phyloP scores from a whole-genome alignment of 2,329 filamentous ascomycete genomes.

The Xenosphaeropsis pyriputrescens region DNA sequence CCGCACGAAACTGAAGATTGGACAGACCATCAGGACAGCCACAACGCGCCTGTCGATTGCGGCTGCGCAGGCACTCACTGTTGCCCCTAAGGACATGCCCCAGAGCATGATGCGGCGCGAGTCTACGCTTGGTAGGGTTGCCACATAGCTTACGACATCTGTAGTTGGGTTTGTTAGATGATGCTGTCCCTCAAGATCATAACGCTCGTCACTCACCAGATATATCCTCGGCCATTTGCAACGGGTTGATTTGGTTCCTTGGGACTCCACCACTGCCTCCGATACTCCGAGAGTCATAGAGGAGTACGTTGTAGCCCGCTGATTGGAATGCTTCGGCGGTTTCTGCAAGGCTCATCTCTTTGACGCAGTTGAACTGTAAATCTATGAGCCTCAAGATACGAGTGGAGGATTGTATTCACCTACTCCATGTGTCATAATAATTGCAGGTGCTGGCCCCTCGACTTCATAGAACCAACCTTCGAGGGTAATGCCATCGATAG shows the following conservation, averaged over 20 bases:
- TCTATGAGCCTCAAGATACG: too few species aligned
- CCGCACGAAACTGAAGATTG: slow-evolving; percentile 3
- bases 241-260: slow-evolving; percentile 17
- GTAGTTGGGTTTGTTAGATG: too few species aligned
- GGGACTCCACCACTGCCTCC: slow-evolving; percentile 18
- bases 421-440: slow-evolving; percentile 13
- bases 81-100: slow-evolving; percentile 21
- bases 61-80: slow-evolving; percentile 21
- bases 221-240: too few species aligned
- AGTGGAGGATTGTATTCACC: slow-evolving; percentile 2
- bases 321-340: slow-evolving; percentile 6
- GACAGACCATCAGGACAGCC: slow-evolving; percentile 16
- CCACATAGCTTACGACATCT: slow-evolving; percentile 22
- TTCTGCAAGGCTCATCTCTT: slow-evolving; percentile 4
- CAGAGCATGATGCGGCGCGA: slow-evolving; percentile 18
- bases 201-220: slow-evolving; percentile 20
- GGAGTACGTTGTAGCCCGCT: slow-evolving; percentile 18
- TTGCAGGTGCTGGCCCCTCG: slow-evolving; percentile 5
- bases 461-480: slow-evolving; percentile 22
- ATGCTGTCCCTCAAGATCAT: slow-evolving; percentile 24
- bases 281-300: slow-evolving; percentile 20
- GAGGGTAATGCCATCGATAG: slow-evolving; percentile 23
- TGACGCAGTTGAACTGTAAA: slow-evolving; percentile 9
- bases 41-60: slow-evolving; percentile 23
- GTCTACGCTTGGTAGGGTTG: slow-evolving; percentile 16